Percentiles rank a stretch among this genome's conserved stretches.
Evolutionary conservation across 2,329 filamentous ascomycete genomes (phyloP).

Genomic region (Sclerotinia minor): DNA sequence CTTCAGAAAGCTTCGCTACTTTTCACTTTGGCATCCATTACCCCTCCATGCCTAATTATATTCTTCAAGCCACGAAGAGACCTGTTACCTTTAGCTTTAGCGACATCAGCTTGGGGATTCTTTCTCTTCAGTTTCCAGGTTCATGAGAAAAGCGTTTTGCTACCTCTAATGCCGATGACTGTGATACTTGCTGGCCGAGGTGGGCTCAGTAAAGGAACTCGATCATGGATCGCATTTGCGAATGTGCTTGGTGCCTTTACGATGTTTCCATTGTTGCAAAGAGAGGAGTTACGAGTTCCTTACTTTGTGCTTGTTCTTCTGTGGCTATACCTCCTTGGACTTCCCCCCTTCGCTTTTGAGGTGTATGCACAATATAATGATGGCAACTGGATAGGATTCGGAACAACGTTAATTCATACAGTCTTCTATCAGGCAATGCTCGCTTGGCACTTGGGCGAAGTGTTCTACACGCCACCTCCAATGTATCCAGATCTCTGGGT

Average conservation of each 20-base stretch:
- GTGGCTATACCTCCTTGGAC: slow-evolving; percentile 87
- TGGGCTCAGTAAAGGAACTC: slow-evolving; percentile 71
- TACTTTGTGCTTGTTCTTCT: slow-evolving; percentile 82
- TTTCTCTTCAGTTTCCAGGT: slow-evolving; percentile 98
- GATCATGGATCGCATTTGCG: slow-evolving; percentile 94
- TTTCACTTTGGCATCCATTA: slow-evolving; percentile 73
- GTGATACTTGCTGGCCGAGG: slow-evolving; percentile 76
- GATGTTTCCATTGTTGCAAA: slow-evolving; percentile 84
- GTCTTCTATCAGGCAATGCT: slow-evolving; percentile 76
- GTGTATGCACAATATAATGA: slow-evolving; percentile 61
- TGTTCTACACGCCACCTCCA: slow-evolving; percentile 64
- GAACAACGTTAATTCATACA: slow-evolving; percentile 70
- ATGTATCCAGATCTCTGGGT: slow-evolving; percentile 93
- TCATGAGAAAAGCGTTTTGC: slow-evolving; percentile 93
- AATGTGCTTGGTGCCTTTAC: slow-evolving; percentile 91
- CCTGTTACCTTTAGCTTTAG: slow-evolving; percentile 76
- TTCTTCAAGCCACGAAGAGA: slow-evolving; percentile 76
- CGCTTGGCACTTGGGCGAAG: slow-evolving; percentile 77
- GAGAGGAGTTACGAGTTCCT: slow-evolving; percentile 80
- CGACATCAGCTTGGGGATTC: slow-evolving; percentile 90
- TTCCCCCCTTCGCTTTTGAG: slow-evolving; percentile 74
- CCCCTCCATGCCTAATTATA: slow-evolving; percentile 76
- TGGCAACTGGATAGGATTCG: slow-evolving; percentile 50
- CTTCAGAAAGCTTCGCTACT: slow-evolving; percentile 75
- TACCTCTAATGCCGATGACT: slow-evolving; percentile 92